A percentile compares a stretch with the other conserved stretches of the same genome.
These are phyloP conservation scores for Cladosporium austrohemisphaericum DNA, from an alignment of 2,329 filamentous ascomycete species.

Conservation along the genomic window DNA sequence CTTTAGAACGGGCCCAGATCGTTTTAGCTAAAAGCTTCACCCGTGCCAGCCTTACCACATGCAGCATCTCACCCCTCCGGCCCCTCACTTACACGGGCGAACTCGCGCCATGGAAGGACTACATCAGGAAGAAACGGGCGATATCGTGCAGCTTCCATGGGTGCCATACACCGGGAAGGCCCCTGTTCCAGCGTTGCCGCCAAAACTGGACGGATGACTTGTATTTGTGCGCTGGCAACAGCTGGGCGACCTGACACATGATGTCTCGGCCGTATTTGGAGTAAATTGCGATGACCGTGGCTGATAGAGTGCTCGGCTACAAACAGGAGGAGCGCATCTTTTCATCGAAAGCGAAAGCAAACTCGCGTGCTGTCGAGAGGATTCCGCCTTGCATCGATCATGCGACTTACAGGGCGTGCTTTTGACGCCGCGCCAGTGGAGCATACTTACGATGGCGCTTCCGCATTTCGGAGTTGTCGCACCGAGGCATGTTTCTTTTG, in stretches of 20 bases:
- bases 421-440: not conserved
- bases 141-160: conserved; percentile 7
- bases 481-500: no score
- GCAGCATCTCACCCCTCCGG: conserved; percentile 3
- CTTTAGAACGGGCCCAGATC: conserved; percentile 3
- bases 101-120: not conserved
- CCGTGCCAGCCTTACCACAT: not conserved
- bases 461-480: no score
- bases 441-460: no score
- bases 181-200: not conserved
- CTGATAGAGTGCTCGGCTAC: not conserved
- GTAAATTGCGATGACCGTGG: conserved; percentile 3
- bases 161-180: not conserved
- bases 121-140: not conserved
- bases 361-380: no score
- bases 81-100: conserved; percentile 7
- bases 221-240: conserved; percentile 8
- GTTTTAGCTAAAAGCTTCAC: conserved; percentile 5
- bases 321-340: not conserved
- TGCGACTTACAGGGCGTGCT: not conserved
- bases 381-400: conserved; percentile 7
- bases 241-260: not conserved
- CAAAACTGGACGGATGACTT: not conserved
- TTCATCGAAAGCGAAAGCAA: no score
- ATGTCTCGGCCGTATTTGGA: conserved; percentile 10